Base-by-base conservation (phyloP, 2,329 filamentous ascomycete genomes). In the Ophiocordyceps camponoti-rufipedis region DNA sequence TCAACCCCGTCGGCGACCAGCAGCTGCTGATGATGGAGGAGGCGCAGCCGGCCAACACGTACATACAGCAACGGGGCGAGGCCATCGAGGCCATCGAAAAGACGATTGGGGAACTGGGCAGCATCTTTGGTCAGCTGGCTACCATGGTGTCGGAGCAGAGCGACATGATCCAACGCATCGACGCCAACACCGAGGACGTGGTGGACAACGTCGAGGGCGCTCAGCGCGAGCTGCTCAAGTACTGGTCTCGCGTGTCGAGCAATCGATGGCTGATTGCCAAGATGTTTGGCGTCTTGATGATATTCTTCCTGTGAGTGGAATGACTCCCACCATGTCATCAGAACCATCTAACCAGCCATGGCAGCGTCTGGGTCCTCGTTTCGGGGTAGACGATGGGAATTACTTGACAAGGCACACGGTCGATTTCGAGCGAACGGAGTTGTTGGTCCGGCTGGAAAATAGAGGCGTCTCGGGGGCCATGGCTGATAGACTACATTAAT, bases 161-260 rank as follows among this genome's bases (percentile, higher is more conserved):
- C 49, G 91, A 95, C 64, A 94, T 94, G 82, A 94, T 98, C 52
- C 86, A 96, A 64, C 74, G 89, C 44, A 95, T 95, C 57, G 89
- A 96, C 56, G 89, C 89, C 52, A 95, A 96, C 62, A 95, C 89
- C 1, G 91, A 98, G 58, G 88, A 95, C 55, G 86, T 98, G 6
- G 89, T 98, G 46, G 89, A 96, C 57, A 98, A 98, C 55, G 89
- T 98, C n/a, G 78, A 94, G 57, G 91, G 91, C 16, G 91, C 91
- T 6, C 91, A 98, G 60, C 74, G 88, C 50, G 89, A 98, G 64
- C 62, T 98, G 57, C 77, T 98, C 66, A 95, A 95, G 62, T 98
- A 96, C 65, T 98, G 91, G 89, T 82, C 78, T 28, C 75, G 88
- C 39, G 88, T 96, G 28, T 91, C 86, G 47, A 86, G 88, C 50